phyloP scores from a whole-genome alignment of 305 asterid species.

The Fraxinus angustifolia region DNA sequence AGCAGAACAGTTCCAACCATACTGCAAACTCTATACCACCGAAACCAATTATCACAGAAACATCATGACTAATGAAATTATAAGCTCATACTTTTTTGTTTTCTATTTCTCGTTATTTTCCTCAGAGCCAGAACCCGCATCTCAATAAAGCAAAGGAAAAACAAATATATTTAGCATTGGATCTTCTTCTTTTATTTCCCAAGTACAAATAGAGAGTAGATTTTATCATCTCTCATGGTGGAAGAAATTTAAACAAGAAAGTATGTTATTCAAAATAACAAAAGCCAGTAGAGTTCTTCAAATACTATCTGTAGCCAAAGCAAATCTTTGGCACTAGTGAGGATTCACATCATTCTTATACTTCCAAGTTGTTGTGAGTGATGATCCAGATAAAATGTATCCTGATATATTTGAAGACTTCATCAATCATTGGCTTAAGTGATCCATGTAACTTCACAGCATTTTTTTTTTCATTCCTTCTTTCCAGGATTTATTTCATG shows the following conservation, averaged over 20 bases:
- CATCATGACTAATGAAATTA: neutral
- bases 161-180: neutral
- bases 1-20: constrained; percentile 45
- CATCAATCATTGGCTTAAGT: neutral
- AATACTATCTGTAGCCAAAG: neutral
- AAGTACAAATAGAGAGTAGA: neutral
- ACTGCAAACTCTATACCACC: constrained; percentile 21
- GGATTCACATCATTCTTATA: constrained; percentile 8
- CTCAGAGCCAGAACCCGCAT: neutral
- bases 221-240: neutral
- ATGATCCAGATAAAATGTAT: neutral
- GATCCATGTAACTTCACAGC: neutral
- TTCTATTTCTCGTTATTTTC: neutral
- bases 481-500: neutral
- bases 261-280: neutral
- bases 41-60: neutral
- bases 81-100: neutral
- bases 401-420: neutral
- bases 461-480: neutral
- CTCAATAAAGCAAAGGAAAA: neutral
- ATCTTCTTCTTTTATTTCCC: neutral
- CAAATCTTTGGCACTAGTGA: neutral
- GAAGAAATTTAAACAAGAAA: neutral
- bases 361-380: neutral
- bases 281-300: neutral